These are phyloP conservation scores for Penicillium taxi DNA, from an alignment of 495 filamentous ascomycete genomes.

Conservation along the genomic window DNA sequence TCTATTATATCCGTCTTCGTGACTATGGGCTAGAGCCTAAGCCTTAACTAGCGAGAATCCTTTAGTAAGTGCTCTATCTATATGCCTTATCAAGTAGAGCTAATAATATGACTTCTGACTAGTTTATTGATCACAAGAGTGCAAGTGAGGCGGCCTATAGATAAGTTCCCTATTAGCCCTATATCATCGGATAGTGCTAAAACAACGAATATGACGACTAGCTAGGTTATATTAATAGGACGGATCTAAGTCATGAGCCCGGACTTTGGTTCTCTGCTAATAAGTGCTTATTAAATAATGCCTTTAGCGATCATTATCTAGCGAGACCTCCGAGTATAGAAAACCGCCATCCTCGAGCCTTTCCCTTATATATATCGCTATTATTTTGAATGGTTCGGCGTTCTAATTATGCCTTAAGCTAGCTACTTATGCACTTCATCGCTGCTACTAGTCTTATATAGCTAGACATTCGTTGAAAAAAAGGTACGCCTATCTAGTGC, in stretches of 20 bases:
- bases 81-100: neutral
- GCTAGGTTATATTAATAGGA: neutral
- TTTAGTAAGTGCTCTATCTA: neutral
- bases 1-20: neutral
- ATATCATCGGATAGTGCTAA: neutral
- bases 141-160: neutral
- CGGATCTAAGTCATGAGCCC: conserved; percentile 1
- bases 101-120: neutral
- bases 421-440: neutral
- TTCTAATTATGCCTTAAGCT: neutral
- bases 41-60: conserved; percentile 1
- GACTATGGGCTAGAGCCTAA: neutral
- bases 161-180: neutral
- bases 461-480: conserved; percentile 1
- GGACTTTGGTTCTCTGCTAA: neutral
- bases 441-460: neutral
- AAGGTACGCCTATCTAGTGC: neutral
- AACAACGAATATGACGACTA: conserved; percentile 1
- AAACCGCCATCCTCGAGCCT: neutral
- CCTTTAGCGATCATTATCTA: neutral
- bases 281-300: neutral
- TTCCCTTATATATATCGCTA: neutral
- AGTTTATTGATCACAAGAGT: conserved; percentile 1
- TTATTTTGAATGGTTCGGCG: conserved; percentile 1
- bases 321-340: neutral